Base-by-base conservation (phyloP, 805 yeast genomes). In the Dipodascopsis tothii region DNA sequence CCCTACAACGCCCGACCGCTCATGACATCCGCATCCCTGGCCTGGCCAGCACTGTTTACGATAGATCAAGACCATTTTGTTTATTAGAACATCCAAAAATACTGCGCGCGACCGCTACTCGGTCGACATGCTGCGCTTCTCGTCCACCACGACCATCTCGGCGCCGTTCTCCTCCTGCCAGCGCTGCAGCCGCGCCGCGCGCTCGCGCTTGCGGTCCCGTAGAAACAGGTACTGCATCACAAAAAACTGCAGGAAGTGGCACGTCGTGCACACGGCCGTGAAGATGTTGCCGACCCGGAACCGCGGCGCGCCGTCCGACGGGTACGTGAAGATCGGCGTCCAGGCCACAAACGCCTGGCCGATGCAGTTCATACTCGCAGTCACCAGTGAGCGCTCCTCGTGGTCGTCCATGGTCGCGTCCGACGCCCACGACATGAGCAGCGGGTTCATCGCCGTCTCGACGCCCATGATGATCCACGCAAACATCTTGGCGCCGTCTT, bases 271-370 rank as follows among this genome's bases (percentile, higher is more conserved):
- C 2, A 40, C 40, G 9, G 38, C n/a, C 9, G 43, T 30, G 35
- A 48, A 48, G 11, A 17, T 33, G 22, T 41, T 45, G 2, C 51
- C 51, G 7, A 18, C 33, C 23, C 1, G 41, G 37, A 48, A 48
- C 6, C 23, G 17, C 9, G 68, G 69, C 1, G 68, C 68, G 11
- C 59, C 49, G 18, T 54, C 51, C 9, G 64, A 56, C n/a, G 66
- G 64, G 45, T 54, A 65, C 22, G 65, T 50, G 32, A 61, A 55
- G n/a, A 63, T 51, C 21, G 67, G 69, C 21, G 64, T 43, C 64
- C 66, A 63, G n/a, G 69, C 65, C 36, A 58, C 57, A 34, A 64
- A 60, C 4, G 62, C 59, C 43, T 57, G 64, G 1, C 65, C 55
- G 40, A 63, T 46, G 5, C 62, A 57, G 39, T 63, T 63, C 40